phyloP scores from a whole-genome alignment of 2,329 filamentous ascomycete genomes.

The Stromatinia cepivora region DNA sequence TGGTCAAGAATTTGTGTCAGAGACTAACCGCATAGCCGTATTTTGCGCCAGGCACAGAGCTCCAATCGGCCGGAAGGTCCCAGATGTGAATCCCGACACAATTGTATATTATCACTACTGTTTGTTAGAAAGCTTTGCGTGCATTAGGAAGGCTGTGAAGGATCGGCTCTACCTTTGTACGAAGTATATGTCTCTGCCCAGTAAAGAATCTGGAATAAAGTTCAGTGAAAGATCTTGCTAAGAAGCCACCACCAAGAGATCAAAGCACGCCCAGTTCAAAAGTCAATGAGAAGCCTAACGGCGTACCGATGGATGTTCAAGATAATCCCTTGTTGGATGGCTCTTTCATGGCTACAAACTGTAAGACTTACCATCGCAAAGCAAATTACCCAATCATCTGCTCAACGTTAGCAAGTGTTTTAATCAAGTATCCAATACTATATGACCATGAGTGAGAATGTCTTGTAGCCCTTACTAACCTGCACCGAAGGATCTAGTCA shows the following conservation, averaged over 20 bases:
- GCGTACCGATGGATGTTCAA: neutral
- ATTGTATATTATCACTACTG: neutral
- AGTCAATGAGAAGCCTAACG: neutral
- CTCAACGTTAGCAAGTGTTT: neutral
- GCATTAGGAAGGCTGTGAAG: neutral
- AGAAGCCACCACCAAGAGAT: neutral
- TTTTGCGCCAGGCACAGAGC: neutral
- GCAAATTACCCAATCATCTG: slow-evolving; percentile 20
- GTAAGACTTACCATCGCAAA: slow-evolving; percentile 10
- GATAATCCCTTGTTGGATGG: neutral
- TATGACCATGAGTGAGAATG: slow-evolving; percentile 25
- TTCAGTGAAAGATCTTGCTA: slow-evolving; percentile 9
- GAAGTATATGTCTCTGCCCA: slow-evolving; percentile 18
- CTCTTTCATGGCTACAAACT: neutral
- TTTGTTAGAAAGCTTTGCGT: neutral
- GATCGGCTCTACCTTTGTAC: neutral
- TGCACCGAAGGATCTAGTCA: slow-evolving; percentile 15
- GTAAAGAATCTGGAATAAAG: neutral
- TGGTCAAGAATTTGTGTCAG: neutral
- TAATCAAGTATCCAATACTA: neutral
- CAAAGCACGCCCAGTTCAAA: neutral
- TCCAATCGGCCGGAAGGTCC: neutral
- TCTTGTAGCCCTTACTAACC: slow-evolving; percentile 37
- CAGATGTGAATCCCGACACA: neutral
- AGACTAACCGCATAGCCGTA: slow-evolving; percentile 15